Conservation (phyloP, 176 grass and related monocot species). For the Panicum miliaceum region DNA sequence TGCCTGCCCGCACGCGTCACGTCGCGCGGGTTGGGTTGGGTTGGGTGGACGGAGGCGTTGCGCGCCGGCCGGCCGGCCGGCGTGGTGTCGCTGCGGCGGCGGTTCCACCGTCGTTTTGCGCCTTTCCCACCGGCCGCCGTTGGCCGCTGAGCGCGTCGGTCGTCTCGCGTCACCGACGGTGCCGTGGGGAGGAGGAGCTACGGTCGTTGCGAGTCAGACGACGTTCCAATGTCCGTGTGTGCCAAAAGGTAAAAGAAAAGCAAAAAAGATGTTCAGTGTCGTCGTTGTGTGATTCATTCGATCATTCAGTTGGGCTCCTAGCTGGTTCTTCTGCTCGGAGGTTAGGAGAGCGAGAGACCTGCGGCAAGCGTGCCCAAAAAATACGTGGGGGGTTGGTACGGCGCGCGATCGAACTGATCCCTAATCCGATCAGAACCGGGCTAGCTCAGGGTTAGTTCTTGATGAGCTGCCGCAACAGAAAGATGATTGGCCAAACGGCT, state of each 20-base stretch:
- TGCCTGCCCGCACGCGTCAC: neutral
- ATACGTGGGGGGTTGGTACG: neutral
- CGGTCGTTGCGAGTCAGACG: neutral
- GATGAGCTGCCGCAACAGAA: neutral
- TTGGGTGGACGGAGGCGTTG: neutral
- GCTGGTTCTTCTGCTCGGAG: neutral
- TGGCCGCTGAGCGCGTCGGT: neutral
- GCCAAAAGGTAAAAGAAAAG: neutral
- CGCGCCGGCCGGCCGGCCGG: neutral
- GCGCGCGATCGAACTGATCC: too few species aligned
- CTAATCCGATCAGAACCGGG: neutral
- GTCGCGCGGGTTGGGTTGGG: neutral
- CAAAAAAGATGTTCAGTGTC: too few species aligned
- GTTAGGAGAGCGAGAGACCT: too few species aligned
- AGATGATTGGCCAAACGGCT: neutral
- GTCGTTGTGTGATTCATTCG: neutral
- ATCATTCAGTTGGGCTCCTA: neutral
- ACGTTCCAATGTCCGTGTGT: neutral
- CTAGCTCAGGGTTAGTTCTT: neutral
- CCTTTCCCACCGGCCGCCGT: neutral
- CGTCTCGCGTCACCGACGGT: neutral
- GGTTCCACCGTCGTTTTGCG: slow-evolving; percentile 5
- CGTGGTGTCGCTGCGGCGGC: neutral
- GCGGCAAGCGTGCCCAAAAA: neutral
- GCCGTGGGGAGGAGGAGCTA: neutral